Evolutionary conservation across 2,329 filamentous ascomycete genomes (phyloP).

Genomic region (Colletotrichum tamarilloi): DNA sequence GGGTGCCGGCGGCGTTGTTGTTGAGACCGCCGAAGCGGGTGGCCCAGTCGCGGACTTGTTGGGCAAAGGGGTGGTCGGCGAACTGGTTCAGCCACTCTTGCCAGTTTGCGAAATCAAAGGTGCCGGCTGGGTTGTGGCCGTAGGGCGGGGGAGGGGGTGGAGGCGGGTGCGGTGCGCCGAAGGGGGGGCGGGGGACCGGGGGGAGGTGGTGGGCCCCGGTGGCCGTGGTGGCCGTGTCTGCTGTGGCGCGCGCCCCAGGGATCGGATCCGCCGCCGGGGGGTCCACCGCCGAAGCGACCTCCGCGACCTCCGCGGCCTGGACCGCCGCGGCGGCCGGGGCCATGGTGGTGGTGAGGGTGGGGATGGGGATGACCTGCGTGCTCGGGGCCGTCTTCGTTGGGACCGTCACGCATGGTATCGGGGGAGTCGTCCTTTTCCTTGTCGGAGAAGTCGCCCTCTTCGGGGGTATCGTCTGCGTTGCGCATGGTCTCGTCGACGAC

Average conservation of each 20-base stretch:
- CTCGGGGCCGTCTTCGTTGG: slow-evolving; percentile 40
- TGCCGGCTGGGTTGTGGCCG: slow-evolving; percentile 35
- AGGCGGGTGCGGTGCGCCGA: slow-evolving; percentile 38
- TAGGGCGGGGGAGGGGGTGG: slow-evolving; percentile 37
- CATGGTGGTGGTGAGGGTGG: slow-evolving; percentile 27
- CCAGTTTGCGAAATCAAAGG: slow-evolving; percentile 52
- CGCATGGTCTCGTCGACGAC: slow-evolving; percentile 15
- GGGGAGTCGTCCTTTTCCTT: slow-evolving; percentile 49
- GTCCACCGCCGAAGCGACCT: slow-evolving; percentile 17
- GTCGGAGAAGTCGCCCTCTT: slow-evolving; percentile 41
- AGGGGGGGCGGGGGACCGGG: slow-evolving; percentile 41
- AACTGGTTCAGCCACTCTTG: slow-evolving; percentile 48
- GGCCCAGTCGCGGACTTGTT: slow-evolving; percentile 52
- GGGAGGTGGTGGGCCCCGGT: slow-evolving; percentile 36
- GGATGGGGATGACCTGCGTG: slow-evolving; percentile 45
- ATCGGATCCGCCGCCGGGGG: slow-evolving; percentile 23
- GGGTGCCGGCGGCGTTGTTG: slow-evolving; percentile 20
- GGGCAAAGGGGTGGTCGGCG: slow-evolving; percentile 55
- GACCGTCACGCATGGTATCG: slow-evolving; percentile 43
- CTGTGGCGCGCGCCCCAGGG: slow-evolving; percentile 15
- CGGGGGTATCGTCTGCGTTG: slow-evolving; percentile 38
- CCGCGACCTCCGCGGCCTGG: slow-evolving; percentile 33
- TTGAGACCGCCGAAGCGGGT: slow-evolving; percentile 19
- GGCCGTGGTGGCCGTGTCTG: slow-evolving; percentile 27
- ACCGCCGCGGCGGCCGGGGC: slow-evolving; percentile 38